A percentile compares a stretch with the other conserved stretches of the same genome.
These are phyloP conservation scores for Gomphus bonarii DNA, from an alignment of 1,284 basidiomycete genomes.

Conservation along the genomic window DNA sequence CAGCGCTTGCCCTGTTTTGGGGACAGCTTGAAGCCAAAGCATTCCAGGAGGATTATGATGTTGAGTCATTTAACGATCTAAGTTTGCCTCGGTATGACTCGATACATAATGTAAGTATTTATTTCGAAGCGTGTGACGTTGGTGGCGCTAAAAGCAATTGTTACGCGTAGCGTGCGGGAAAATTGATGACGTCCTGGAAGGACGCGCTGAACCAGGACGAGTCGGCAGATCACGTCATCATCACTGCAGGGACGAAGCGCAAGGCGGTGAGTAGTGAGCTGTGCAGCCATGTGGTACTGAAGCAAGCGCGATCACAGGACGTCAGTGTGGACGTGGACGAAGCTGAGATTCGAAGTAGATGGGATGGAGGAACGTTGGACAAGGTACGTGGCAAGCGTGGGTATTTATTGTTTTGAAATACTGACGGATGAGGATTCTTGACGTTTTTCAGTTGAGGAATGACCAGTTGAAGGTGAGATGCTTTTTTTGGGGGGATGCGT, in stretches of 20 bases:
- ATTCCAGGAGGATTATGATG: conserved; percentile 80
- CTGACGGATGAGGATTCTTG: conserved; percentile 8
- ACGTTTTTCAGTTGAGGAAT: conserved; percentile 49
- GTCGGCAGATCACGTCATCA: conserved; percentile 37
- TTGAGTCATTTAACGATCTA: conserved; percentile 65
- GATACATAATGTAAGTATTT: conserved; percentile 69
- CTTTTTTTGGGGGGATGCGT: neutral
- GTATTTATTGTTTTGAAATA: neutral
- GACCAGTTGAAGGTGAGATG: conserved; percentile 61
- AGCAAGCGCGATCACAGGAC: conserved; percentile 31
- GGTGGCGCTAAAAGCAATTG: conserved; percentile 5
- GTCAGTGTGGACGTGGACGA: conserved; percentile 49
- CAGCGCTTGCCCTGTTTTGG: conserved; percentile 73
- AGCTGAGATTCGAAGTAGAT: conserved; percentile 56
- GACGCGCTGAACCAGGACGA: conserved; percentile 54
- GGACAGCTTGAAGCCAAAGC: conserved; percentile 85
- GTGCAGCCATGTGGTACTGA: neutral
- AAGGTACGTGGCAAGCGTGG: conserved; percentile 41
- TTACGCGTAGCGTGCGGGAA: conserved; percentile 54
- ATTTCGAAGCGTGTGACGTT: neutral
- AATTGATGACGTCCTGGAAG: conserved; percentile 71
- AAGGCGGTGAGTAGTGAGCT: conserved; percentile 49
- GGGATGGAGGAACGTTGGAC: conserved; percentile 42
- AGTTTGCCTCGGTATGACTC: conserved; percentile 69
- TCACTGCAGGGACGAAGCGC: conserved; percentile 44